phyloP scores from a whole-genome alignment of 768 basidiomycete species.

The Kwoniella botswanensis region DNA sequence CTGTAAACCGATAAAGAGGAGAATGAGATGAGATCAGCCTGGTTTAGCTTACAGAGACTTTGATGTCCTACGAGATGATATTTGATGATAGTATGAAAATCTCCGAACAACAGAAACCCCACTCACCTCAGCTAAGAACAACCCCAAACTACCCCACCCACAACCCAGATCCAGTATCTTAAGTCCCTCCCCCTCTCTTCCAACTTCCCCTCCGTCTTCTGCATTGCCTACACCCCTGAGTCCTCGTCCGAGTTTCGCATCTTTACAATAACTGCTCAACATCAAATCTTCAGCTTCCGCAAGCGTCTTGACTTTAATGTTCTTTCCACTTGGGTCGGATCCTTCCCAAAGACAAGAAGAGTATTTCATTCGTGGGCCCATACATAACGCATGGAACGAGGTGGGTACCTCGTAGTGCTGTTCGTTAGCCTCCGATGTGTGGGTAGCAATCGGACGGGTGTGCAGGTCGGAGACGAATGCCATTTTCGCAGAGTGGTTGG shows the following conservation, averaged over 20 bases:
- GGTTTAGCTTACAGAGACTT: too few species aligned
- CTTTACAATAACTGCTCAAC: conserved; percentile 70
- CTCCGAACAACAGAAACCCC: neutral
- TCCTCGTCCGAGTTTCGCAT: conserved; percentile 64
- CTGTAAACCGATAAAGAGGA: conserved; percentile 51
- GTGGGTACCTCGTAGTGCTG: conserved; percentile 73
- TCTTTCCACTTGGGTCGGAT: too few species aligned
- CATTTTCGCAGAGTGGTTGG: conserved; percentile 71
- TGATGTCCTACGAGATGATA: too few species aligned
- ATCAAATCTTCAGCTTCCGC: conserved; percentile 71
- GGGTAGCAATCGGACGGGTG: conserved; percentile 66
- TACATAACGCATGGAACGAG: conserved; percentile 68
- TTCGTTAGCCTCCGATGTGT: conserved; percentile 72
- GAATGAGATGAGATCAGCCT: neutral
- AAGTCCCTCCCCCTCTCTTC: conserved; percentile 63
- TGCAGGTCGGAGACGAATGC: conserved; percentile 68
- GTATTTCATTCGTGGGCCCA: conserved; percentile 72
- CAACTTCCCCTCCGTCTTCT: conserved; percentile 28
- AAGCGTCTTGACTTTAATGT: conserved; percentile 62
- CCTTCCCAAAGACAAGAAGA: conserved; percentile 71
- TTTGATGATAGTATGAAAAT: too few species aligned
- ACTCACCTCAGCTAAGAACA: conserved; percentile 69
- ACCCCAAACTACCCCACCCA: conserved; percentile 75
- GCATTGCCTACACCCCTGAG: conserved; percentile 39
- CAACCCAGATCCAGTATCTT: conserved; percentile 74